A percentile compares a stretch with the other conserved stretches of the same genome.
Evolutionary conservation across 495 filamentous ascomycete genomes (phyloP).

Genomic region (Penicillium pulvis): DNA sequence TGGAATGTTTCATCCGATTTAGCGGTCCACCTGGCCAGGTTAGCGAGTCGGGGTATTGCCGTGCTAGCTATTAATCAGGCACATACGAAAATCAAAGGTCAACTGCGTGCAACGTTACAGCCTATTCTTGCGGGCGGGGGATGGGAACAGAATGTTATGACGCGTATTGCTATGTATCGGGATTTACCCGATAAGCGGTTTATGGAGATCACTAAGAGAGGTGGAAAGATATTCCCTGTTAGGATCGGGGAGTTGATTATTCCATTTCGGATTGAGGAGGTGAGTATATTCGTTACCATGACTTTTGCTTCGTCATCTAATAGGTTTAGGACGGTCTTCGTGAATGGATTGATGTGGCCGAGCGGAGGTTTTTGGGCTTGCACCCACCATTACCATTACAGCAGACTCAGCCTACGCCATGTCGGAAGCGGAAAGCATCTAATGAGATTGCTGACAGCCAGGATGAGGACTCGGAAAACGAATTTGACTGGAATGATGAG

Average conservation of each 20-base stretch:
- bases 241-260: conserved; percentile 40
- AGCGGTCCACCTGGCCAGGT: conserved; percentile 58
- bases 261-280: conserved; percentile 43
- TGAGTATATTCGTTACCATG: conserved; percentile 21
- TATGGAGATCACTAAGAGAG: conserved; percentile 50
- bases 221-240: conserved; percentile 34
- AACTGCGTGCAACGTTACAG: conserved; percentile 60
- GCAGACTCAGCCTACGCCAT: conserved; percentile 1
- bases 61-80: conserved; percentile 71
- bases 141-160: conserved; percentile 72
- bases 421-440: conserved; percentile 49
- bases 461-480: conserved; percentile 49
- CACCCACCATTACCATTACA: background rate
- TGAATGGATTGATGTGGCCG: conserved; percentile 9
- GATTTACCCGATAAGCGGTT: conserved; percentile 52
- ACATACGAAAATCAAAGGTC: conserved; percentile 65
- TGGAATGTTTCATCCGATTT: conserved; percentile 63
- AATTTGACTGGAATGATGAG: conserved; percentile 34
- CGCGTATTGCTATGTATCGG: conserved; percentile 68
- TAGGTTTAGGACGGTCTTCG: conserved; percentile 33
- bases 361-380: background rate
- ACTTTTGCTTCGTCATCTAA: background rate
- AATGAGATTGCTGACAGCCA: conserved; percentile 54
- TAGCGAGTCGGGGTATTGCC: conserved; percentile 70
- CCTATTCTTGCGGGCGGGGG: conserved; percentile 65